A percentile compares a stretch with the other conserved stretches of the same genome.
phyloP scores from a whole-genome alignment of 768 basidiomycete genomes.

The Rhodosporidiobolus odoratus region DNA sequence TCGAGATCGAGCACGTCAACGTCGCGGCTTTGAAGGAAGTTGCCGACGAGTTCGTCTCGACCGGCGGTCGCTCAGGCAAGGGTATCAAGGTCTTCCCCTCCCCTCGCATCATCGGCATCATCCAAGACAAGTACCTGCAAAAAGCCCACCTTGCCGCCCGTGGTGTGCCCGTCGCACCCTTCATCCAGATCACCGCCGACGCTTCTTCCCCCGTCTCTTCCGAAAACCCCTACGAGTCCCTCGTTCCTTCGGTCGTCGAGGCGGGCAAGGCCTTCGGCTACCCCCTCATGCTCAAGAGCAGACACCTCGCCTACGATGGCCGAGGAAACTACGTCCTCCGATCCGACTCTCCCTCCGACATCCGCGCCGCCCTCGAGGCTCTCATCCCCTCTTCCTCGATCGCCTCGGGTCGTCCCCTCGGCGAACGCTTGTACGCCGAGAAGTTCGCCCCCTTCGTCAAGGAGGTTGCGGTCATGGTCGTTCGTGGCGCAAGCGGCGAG shows the following conservation, averaged over 20 bases:
- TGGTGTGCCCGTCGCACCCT: slow-evolving; percentile 59
- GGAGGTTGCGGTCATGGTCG: slow-evolving; percentile 97
- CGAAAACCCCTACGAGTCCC: slow-evolving; percentile 22
- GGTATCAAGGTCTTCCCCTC: slow-evolving; percentile 61
- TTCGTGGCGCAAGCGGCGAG: slow-evolving; percentile 66
- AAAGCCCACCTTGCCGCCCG: slow-evolving; percentile 57
- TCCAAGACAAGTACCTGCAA: slow-evolving; percentile 71
- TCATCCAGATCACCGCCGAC: slow-evolving; percentile 57
- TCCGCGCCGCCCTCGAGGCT: slow-evolving; percentile 49
- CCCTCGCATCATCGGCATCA: slow-evolving; percentile 72
- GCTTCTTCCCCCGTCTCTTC: slow-evolving; percentile 41
- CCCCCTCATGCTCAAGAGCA: slow-evolving; percentile 90
- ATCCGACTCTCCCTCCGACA: slow-evolving; percentile 53
- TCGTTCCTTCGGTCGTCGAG: slow-evolving; percentile 33
- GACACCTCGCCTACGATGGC: slow-evolving; percentile 94
- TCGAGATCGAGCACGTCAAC: slow-evolving; percentile 96
- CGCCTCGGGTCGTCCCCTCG: slow-evolving; percentile 54
- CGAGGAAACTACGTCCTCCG: slow-evolving; percentile 80
- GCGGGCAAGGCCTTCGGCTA: slow-evolving; percentile 58
- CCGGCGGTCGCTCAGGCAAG: slow-evolving; percentile 39
- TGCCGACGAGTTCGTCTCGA: slow-evolving; percentile 42
- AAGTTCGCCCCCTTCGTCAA: slow-evolving; percentile 82
- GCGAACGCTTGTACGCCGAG: slow-evolving; percentile 79
- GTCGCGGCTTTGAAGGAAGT: slow-evolving; percentile 65
- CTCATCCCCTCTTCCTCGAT: slow-evolving; percentile 41